Evolutionary conservation across 2,329 filamentous ascomycete genomes (phyloP).

Genomic region (Talaromyces sp.): DNA sequence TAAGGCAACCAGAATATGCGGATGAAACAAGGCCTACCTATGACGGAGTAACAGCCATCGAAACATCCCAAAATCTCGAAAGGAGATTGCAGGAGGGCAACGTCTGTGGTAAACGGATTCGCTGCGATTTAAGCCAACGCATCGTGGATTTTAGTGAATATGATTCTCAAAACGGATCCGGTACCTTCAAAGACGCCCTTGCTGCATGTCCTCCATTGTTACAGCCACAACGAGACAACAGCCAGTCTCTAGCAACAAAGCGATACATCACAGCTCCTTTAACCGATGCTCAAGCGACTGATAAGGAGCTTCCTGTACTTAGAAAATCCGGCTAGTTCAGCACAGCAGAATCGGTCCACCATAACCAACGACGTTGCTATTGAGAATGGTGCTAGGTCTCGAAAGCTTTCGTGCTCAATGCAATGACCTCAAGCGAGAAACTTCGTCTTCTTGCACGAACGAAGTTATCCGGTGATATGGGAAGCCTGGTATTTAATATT

Average conservation of each 20-base stretch:
- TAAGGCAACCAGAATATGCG: too few species aligned
- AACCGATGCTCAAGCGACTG: background rate
- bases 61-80: background rate
- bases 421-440: too few species aligned
- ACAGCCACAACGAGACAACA: background rate
- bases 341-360: too few species aligned
- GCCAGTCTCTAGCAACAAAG: background rate
- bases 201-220: background rate
- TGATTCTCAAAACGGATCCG: background rate
- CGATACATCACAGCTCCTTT: background rate
- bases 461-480: too few species aligned
- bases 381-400: too few species aligned
- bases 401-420: too few species aligned
- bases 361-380: too few species aligned
- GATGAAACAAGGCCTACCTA: background rate
- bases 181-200: background rate
- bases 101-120: background rate
- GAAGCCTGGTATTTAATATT: too few species aligned
- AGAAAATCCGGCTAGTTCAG: too few species aligned
- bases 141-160: background rate
- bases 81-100: background rate
- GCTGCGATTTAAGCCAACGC: background rate
- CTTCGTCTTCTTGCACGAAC: too few species aligned
- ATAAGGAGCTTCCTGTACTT: too few species aligned
- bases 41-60: background rate